Base-by-base conservation (phyloP, 768 basidiomycete species). In the Naganishia kalamii region DNA sequence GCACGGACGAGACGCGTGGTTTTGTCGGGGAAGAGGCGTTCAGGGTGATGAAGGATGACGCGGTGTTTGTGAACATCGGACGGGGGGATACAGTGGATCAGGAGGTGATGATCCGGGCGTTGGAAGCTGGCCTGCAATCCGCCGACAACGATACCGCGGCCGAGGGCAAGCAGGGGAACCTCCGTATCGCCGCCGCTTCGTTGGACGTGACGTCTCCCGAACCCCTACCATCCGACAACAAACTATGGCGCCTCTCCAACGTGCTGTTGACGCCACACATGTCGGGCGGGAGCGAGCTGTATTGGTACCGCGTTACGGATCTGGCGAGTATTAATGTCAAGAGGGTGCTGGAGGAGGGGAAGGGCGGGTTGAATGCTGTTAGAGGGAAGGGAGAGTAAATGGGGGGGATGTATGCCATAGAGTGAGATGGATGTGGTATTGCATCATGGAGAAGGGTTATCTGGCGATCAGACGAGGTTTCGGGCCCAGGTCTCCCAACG, bases 121-220 rank as follows among this genome's bases (percentile, higher is more conserved):
- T 70, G 1, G 27, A 64, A 25, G 49, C 52, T 21, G 68, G 62
- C 6, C n/a, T 60, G 13, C 57, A 32, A 19, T 6, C 47, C 4
- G 27, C 32, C 19, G 32, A 48, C 50, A 33, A 47, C 30, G 41
- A 37, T 0, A 17, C 35, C 25, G 41, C 46, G 19, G 44, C 54
- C 17, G 61, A 49, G 15, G 63, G 43, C 40, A 47, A 65, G 15
- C 41, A 66, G 13, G 47, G 41, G 32, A 57, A 68, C 11, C 44
- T 69, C 4, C 27, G 41, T 3, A 70, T 70, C 29, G 61, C 54
- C 0, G 64, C 68, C 21, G 71, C 69, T 0, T 72, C 72, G 17
- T 64, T 78, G 27, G 77, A 78, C 70, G 80, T 80, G 2, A 79
- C 79, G 2, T 69, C 75, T 23, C 79, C 80, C 8, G 80, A 80